Evolutionary conservation across 2,329 filamentous ascomycete genomes (phyloP).

Genomic region (Lizonia empirigonia): DNA sequence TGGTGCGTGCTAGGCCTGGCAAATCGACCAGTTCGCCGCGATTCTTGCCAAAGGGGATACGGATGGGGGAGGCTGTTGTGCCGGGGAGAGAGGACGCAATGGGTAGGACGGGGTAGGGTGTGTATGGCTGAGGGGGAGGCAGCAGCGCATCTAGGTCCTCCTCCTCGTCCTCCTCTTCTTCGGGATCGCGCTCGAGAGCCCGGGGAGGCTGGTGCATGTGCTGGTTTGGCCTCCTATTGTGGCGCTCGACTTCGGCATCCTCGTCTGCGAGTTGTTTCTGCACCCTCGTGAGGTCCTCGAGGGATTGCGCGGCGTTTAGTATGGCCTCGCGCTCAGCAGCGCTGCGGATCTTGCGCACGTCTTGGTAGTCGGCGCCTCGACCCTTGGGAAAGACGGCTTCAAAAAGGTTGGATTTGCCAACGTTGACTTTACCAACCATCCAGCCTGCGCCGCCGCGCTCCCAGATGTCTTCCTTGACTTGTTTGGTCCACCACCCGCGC

Average conservation of each 20-base stretch:
- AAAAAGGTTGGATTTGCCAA: slow-evolving; percentile 93
- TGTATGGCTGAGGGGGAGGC: slow-evolving; percentile 75
- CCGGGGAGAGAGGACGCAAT: slow-evolving; percentile 85
- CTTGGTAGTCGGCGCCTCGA: slow-evolving; percentile 46
- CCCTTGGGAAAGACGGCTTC: slow-evolving; percentile 83
- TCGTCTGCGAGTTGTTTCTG: slow-evolving; percentile 42
- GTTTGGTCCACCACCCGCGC: slow-evolving; percentile 86
- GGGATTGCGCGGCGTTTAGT: slow-evolving; percentile 32
- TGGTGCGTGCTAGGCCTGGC: slow-evolving; percentile 78
- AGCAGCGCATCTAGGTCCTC: slow-evolving; percentile 60
- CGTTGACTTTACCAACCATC: slow-evolving; percentile 98
- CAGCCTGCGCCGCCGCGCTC: slow-evolving; percentile 83
- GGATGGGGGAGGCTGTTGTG: slow-evolving; percentile 93
- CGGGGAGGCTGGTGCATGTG: slow-evolving; percentile 30
- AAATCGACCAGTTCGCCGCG: slow-evolving; percentile 92
- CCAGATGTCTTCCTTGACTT: slow-evolving; percentile 86
- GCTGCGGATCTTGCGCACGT: slow-evolving; percentile 43
- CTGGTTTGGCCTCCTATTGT: slow-evolving; percentile 24
- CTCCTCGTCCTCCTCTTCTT: slow-evolving; percentile 32
- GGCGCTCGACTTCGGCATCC: slow-evolving; percentile 37
- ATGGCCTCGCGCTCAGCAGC: slow-evolving; percentile 42
- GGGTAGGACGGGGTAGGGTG: slow-evolving; percentile 81
- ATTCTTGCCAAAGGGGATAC: slow-evolving; percentile 84
- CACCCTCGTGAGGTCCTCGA: slow-evolving; percentile 33
- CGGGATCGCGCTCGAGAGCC: slow-evolving; percentile 19